Percentiles rank a stretch among this genome's conserved stretches.
phyloP scores from a whole-genome alignment of 2,329 filamentous ascomycete species.

The Microascus cirrosus region DNA sequence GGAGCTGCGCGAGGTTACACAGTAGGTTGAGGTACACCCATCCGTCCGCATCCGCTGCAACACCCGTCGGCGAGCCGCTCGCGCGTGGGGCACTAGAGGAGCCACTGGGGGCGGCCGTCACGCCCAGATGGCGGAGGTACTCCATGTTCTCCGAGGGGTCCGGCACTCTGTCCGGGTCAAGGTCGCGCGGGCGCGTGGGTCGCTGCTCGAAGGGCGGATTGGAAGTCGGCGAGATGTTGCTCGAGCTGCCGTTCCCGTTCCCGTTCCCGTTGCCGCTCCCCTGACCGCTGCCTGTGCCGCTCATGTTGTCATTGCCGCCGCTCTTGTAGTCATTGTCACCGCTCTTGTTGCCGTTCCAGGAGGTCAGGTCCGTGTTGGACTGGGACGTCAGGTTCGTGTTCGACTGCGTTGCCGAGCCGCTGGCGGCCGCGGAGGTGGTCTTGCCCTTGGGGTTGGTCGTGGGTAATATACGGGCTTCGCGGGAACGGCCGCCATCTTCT shows the following conservation, averaged over 20 bases:
- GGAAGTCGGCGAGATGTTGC: slow-evolving; percentile 27
- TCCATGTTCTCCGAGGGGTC: slow-evolving; percentile 67
- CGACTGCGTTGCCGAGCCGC: slow-evolving; percentile 31
- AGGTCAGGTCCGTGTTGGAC: slow-evolving; percentile 9
- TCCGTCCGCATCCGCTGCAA: slow-evolving; percentile 50
- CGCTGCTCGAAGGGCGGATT: slow-evolving; percentile 52
- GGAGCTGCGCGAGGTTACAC: slow-evolving; percentile 71
- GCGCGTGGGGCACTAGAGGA: slow-evolving; percentile 10
- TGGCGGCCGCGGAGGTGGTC: slow-evolving; percentile 27
- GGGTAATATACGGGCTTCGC: slow-evolving; percentile 38
- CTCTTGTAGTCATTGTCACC: background rate
- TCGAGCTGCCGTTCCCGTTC: slow-evolving; percentile 19
- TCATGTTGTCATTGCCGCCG: background rate
- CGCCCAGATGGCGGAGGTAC: slow-evolving; percentile 65
- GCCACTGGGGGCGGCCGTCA: slow-evolving; percentile 44
- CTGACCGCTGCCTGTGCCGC: background rate
- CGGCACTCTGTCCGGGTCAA: slow-evolving; percentile 70
- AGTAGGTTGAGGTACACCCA: slow-evolving; percentile 79
- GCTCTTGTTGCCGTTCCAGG: background rate
- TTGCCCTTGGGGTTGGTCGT: slow-evolving; percentile 23
- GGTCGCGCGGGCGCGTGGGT: slow-evolving; percentile 63
- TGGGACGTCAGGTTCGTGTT: slow-evolving; percentile 33
- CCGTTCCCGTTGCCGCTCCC: slow-evolving; percentile 12
- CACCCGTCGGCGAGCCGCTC: slow-evolving; percentile 26
- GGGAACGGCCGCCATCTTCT: slow-evolving; percentile 12